A percentile compares a stretch with the other conserved stretches of the same genome.
Conservation (phyloP, 2,329 filamentous ascomycete genomes). For the Apiospora aurea region DNA sequence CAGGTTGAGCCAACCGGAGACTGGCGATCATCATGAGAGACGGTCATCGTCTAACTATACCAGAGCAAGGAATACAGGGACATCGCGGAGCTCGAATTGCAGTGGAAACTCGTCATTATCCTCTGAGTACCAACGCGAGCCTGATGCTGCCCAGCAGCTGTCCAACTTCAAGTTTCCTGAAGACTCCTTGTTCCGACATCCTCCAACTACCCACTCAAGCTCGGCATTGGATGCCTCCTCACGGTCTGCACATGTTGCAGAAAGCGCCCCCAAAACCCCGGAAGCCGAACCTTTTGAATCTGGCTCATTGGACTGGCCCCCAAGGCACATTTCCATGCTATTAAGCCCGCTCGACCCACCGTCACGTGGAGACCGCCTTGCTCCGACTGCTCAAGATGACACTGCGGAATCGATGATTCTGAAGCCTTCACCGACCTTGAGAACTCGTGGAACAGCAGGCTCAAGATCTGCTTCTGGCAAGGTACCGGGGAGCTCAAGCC, state of each 20-base stretch:
- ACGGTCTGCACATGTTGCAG: not conserved
- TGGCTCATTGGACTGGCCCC: slow-evolving; percentile 39
- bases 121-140: slow-evolving; percentile 25
- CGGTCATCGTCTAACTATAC: slow-evolving; percentile 33
- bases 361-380: slow-evolving; percentile 29
- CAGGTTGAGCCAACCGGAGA: slow-evolving; percentile 37
- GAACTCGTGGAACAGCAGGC: not conserved
- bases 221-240: slow-evolving; percentile 5
- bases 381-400: slow-evolving; percentile 25
- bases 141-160: slow-evolving; percentile 27
- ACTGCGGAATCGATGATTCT: slow-evolving; percentile 29
- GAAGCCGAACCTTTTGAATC: slow-evolving; percentile 25
- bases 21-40: slow-evolving; percentile 33
- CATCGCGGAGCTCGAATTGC: slow-evolving; percentile 24
- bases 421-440: slow-evolving; percentile 34
- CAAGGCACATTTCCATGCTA: slow-evolving; percentile 39
- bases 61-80: not conserved
- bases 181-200: slow-evolving; percentile 33
- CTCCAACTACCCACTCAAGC: not conserved
- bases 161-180: slow-evolving; percentile 39
- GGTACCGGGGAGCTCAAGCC: slow-evolving; percentile 19
- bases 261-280: not conserved
- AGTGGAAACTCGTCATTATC: slow-evolving; percentile 11
- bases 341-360: slow-evolving; percentile 39
- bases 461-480: not conserved